Conservation (phyloP, 306 rosid species). For the Hippophae gyantsensis region DNA sequence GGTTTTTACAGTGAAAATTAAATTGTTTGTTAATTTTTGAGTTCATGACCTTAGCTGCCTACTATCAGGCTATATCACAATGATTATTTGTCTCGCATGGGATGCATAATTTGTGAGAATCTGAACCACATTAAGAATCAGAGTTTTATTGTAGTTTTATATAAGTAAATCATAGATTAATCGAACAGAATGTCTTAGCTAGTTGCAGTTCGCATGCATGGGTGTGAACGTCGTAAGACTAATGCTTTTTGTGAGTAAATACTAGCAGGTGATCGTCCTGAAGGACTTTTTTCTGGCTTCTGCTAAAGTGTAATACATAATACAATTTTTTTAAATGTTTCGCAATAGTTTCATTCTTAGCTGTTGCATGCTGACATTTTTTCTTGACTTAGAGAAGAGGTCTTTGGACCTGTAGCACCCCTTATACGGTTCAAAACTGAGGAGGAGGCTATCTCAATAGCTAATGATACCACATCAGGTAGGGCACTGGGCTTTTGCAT, state of each 20-base stretch:
- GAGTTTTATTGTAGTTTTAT: too few relatives aligned
- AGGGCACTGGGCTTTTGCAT: neutral
- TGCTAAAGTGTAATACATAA: too few relatives aligned
- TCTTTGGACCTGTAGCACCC: conserved; percentile 95
- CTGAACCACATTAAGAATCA: neutral
- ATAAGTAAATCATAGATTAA: too few relatives aligned
- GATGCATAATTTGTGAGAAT: neutral
- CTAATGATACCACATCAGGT: conserved; percentile 85
- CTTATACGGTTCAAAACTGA: conserved; percentile 77
- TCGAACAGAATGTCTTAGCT: too few relatives aligned
- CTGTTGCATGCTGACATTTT: neutral
- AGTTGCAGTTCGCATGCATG: too few relatives aligned
- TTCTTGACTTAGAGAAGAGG: conserved; percentile 63
- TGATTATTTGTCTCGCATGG: neutral
- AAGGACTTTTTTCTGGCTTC: too few relatives aligned
- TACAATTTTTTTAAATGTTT: too few relatives aligned
- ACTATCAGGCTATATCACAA: neutral
- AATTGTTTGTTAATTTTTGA: neutral
- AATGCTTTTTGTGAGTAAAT: too few relatives aligned
- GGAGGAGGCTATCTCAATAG: conserved; percentile 77
- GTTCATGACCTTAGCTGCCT: neutral
- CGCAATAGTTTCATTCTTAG: too few relatives aligned
- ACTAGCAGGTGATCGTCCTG: too few relatives aligned
- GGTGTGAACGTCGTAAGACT: too few relatives aligned
- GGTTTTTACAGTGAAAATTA: too few relatives aligned